A percentile compares a stretch with the other conserved stretches of the same genome.
These are phyloP conservation scores for Basidiobolus meristosporus DNA, from an alignment of 371 early-diverging fungal species.

Conservation along the genomic window DNA sequence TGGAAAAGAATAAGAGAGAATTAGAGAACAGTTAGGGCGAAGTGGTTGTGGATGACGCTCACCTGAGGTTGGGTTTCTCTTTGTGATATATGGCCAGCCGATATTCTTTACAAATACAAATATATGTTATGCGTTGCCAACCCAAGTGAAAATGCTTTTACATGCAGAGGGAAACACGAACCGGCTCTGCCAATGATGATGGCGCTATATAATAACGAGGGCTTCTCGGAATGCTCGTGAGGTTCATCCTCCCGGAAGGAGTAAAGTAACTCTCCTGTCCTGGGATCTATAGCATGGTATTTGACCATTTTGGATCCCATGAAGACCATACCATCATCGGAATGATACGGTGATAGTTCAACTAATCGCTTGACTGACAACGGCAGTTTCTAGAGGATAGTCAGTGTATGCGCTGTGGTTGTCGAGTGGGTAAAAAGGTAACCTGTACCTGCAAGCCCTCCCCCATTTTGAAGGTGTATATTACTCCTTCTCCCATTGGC, in stretches of 20 bases:
- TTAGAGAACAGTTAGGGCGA: background rate
- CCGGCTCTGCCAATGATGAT: constrained; percentile 18
- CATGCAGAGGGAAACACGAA: constrained; percentile 5
- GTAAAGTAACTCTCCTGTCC: constrained; percentile 34
- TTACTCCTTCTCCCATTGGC: constrained; percentile 47
- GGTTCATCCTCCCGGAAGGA: constrained; percentile 20
- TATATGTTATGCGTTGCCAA: background rate
- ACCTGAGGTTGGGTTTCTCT: background rate
- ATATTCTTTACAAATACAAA: background rate
- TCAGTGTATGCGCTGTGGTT: background rate
- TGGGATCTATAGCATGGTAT: constrained; percentile 48
- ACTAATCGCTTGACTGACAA: constrained; percentile 50
- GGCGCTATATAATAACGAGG: constrained; percentile 10
- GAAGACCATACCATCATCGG: constrained; percentile 33
- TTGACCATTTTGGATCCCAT: constrained; percentile 41
- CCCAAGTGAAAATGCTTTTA: background rate
- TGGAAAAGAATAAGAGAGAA: background rate
- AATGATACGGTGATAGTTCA: constrained; percentile 28
- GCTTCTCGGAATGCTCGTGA: constrained; percentile 2
- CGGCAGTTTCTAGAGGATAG: constrained; percentile 33
- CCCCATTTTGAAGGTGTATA: constrained; percentile 42
- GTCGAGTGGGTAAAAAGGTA: background rate
- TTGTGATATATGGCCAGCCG: background rate
- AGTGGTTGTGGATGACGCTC: background rate
- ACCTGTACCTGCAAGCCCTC: constrained; percentile 21